phyloP scores from a whole-genome alignment of 116 monocot species.

The Iris pallida region DNA sequence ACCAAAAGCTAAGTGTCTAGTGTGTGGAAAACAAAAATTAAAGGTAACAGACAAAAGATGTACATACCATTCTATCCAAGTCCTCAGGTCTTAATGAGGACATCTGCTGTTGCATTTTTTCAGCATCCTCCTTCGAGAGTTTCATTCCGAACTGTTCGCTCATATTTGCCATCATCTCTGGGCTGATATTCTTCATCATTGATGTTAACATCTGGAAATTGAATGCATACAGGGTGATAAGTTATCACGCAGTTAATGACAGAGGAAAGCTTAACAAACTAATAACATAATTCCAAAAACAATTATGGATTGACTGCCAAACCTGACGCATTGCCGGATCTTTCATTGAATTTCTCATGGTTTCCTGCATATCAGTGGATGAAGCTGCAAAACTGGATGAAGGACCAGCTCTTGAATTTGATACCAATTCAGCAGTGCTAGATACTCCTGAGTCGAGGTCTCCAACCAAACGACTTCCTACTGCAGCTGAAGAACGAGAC shows the following conservation, averaged over 20 bases:
- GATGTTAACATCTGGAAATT: slow-evolving; percentile 75
- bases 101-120: slow-evolving; percentile 84
- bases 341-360: slow-evolving; percentile 71
- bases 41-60: too few relatives aligned
- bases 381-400: slow-evolving; percentile 39
- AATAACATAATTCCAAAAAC: too few relatives aligned
- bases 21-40: too few relatives aligned
- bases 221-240: background rate
- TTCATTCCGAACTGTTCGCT: slow-evolving; percentile 87
- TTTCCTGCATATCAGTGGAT: slow-evolving; percentile 63
- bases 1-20: too few relatives aligned
- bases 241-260: too few relatives aligned
- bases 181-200: slow-evolving; percentile 96
- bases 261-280: too few relatives aligned
- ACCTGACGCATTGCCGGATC: slow-evolving; percentile 96
- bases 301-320: background rate
- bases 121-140: slow-evolving; percentile 84
- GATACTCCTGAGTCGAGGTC: slow-evolving; percentile 1
- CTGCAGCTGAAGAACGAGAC: slow-evolving; percentile 4
- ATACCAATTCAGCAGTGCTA: slow-evolving; percentile 17
- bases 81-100: slow-evolving; percentile 79
- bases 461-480: slow-evolving; percentile 17
- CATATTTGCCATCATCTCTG: slow-evolving; percentile 94
- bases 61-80: slow-evolving; percentile 88
- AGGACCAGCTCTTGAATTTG: slow-evolving; percentile 22